Evolutionary conservation across 148 eudicot species (phyloP), one percentile per base, ranked within the genome.

Genomic region (Rhododendron mucronatum): DNA sequence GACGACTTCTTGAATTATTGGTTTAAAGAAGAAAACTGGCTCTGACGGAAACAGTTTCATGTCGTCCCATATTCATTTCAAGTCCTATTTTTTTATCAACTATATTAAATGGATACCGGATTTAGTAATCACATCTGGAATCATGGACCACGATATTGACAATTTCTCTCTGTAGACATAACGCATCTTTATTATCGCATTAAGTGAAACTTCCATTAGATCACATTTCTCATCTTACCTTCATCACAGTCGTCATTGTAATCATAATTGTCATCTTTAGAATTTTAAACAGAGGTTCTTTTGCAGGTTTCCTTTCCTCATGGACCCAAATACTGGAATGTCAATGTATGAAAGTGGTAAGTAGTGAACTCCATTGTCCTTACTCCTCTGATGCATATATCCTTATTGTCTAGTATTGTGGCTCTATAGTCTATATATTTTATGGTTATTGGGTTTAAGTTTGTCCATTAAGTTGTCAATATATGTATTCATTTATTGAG

Each of bases 301-400:
- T 48, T 87, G 89, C 89, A 92, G 94, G 90, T 92, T 92, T 82
- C 94, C 94, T 71, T 92, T 89, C 87, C 92, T 92, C 78, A 33
- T 92, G 78, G 94, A 92, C 84, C 92, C 92, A 39, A 92, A 92
- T 77, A 91, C 93, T 63, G 94, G 94, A 69, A 83, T 79, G 80
- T 91, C 92, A 21, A 88, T 92, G 89, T 92, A 89, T 82, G 94
- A 92, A 88, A 92, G 94, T 81, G 84, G 94, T 92, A 88, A 89
- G 93, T 85, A 82, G 39, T 71, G 15, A 44, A 50, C 82, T 80
- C 16, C 44, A 33, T 57, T 55, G 47, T 57, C 26, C 69, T 33
- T 81, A 20, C 65, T 59, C n/a, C 65, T 20, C 65, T 21, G 37
- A 81, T 65, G 88, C 51, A 61, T 37, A 23, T 55, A 7, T 41